Conservation (phyloP, 2,329 filamentous ascomycete species). For the Aspergillus glaucus region DNA sequence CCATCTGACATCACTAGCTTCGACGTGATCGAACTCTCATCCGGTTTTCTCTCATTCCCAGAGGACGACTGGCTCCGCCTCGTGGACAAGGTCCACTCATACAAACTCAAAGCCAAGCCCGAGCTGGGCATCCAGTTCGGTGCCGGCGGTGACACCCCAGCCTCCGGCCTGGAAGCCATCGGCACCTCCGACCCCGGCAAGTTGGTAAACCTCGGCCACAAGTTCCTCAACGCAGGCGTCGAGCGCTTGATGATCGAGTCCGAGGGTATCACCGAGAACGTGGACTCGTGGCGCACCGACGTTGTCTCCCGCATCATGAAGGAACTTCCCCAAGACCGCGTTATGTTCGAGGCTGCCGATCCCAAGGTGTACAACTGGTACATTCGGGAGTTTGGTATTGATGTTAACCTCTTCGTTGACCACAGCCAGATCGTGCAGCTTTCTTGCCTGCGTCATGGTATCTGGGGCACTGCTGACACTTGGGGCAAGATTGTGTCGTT, state of each 20-base stretch:
- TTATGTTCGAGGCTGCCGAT: constrained; percentile 56
- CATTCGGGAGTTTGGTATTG: constrained; percentile 50
- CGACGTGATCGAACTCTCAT: constrained; percentile 50
- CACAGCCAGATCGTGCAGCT: constrained; percentile 55
- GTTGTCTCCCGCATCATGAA: constrained; percentile 49
- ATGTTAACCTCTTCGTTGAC: constrained; percentile 54
- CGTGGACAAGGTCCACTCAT: constrained; percentile 43
- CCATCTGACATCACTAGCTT: constrained; percentile 30
- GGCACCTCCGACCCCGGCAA: constrained; percentile 47
- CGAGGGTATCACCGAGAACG: constrained; percentile 55
- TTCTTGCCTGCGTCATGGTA: constrained; percentile 45
- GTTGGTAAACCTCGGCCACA: constrained; percentile 44
- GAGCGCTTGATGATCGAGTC: constrained; percentile 55
- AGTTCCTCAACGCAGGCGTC: constrained; percentile 48
- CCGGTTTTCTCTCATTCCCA: constrained; percentile 51
- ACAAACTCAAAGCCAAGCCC: constrained; percentile 48
- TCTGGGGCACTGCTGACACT: constrained; percentile 52
- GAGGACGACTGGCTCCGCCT: constrained; percentile 49
- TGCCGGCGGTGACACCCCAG: constrained; percentile 49
- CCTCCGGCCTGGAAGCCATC: constrained; percentile 41
- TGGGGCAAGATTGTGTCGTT: constrained; percentile 48
- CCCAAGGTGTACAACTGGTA: constrained; percentile 54
- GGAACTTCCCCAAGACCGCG: constrained; percentile 46
- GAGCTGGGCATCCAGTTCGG: constrained; percentile 54
- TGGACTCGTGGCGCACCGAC: constrained; percentile 49